A percentile compares a stretch with the other conserved stretches of the same genome.
Conservation (phyloP, 352 stramenopile species). For the Phytophthora multivora region DNA sequence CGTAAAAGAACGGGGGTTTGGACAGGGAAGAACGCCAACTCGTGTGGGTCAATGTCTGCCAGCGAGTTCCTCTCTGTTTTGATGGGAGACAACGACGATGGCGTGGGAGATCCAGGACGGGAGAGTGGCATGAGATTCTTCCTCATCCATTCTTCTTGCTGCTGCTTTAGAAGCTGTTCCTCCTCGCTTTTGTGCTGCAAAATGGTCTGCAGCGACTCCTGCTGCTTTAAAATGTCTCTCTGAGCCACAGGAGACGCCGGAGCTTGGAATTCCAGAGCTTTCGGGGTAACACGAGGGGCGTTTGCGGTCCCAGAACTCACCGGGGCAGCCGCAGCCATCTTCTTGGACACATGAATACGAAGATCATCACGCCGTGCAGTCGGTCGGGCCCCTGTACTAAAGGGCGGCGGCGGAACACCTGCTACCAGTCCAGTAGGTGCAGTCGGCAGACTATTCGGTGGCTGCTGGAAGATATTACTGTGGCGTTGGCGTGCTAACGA, state of each 20-base stretch:
- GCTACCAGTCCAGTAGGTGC: conserved; percentile 2
- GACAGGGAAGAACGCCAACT: conserved; percentile 28
- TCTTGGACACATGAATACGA: conserved; percentile 81
- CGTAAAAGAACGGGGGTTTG: conserved; percentile 44
- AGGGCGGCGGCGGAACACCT: conserved; percentile 9
- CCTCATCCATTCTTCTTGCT: conserved; percentile 80
- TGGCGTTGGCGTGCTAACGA: conserved; percentile 28
- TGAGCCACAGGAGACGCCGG: conserved; percentile 70
- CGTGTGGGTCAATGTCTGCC: conserved; percentile 17
- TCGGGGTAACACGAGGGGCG: conserved; percentile 1
- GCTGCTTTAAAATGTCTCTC: conserved; percentile 61
- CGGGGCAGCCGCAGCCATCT: conserved; percentile 61
- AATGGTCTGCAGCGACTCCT: conserved; percentile 65
- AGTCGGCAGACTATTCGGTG: conserved; percentile 10
- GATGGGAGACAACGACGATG: conserved; percentile 23
- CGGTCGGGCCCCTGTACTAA: conserved; percentile 16
- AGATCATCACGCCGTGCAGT: conserved; percentile 57
- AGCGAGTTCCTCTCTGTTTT: conserved; percentile 18
- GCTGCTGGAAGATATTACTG: conserved; percentile 24
- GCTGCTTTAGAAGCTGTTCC: conserved; percentile 69
- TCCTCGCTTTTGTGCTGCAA: conserved; percentile 67
- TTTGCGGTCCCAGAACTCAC: conserved; percentile 1
- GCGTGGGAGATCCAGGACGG: conserved; percentile 31
- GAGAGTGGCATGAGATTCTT: conserved; percentile 33
- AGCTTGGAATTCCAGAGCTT: conserved; percentile 44